These are phyloP conservation scores for Fusarium dlaminii DNA, from an alignment of 2,329 filamentous ascomycete species.

Conservation along the genomic window DNA sequence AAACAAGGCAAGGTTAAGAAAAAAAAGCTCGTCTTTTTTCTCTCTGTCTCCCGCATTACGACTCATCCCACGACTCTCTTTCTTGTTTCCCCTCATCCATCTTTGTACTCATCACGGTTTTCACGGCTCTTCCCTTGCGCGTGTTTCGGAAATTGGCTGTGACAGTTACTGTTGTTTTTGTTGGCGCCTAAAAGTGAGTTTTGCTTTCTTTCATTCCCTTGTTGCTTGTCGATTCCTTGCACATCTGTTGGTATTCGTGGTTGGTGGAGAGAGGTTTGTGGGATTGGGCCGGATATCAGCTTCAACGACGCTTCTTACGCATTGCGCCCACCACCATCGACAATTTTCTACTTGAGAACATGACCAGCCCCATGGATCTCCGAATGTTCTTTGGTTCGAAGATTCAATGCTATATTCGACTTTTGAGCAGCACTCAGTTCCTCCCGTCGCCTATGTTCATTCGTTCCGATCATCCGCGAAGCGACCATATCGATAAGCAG, in stretches of 20 bases:
- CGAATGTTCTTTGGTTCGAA: not conserved
- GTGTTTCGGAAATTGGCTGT: constrained; percentile 56
- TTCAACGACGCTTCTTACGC: constrained; percentile 5
- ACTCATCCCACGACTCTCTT: constrained; percentile 48
- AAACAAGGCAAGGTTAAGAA: constrained; percentile 47
- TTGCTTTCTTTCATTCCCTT: constrained; percentile 26
- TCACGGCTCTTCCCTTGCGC: constrained; percentile 59
- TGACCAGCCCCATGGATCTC: not conserved
- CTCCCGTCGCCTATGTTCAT: not conserved
- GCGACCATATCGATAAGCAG: constrained; percentile 5
- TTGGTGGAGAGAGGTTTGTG: constrained; percentile 31
- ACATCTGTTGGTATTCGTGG: constrained; percentile 34
- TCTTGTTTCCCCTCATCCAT: constrained; percentile 47
- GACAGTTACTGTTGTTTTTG: constrained; percentile 58
- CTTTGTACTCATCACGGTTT: constrained; percentile 51
- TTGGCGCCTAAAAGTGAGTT: constrained; percentile 66
- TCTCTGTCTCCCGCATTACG: constrained; percentile 44
- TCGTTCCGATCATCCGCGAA: constrained; percentile 8
- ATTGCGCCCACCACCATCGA: constrained; percentile 15
- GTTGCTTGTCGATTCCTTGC: constrained; percentile 29
- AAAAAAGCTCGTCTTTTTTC: constrained; percentile 50
- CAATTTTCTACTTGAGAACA: not conserved
- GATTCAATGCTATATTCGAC: not conserved
- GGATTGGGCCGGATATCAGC: constrained; percentile 21
- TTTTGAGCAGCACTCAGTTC: not conserved